Base-by-base conservation (phyloP, 208 protist species). In the Crithidia thermophila region DNA sequence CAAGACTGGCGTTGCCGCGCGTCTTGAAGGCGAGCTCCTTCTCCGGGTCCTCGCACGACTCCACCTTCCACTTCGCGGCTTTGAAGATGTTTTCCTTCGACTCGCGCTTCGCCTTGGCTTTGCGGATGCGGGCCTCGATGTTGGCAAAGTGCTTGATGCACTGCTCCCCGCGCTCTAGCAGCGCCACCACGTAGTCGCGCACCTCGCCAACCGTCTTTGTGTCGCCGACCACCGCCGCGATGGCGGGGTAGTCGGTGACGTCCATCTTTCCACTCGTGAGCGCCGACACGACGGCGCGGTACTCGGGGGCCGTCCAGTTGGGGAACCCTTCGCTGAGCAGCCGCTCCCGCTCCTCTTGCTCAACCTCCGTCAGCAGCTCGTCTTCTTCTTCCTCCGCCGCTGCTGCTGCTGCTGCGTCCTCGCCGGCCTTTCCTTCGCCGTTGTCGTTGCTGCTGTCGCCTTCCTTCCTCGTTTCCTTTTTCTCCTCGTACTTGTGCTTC, bases 31-130 rank as follows among this genome's bases (percentile, higher is more conserved):
- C 71, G 23, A 93, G 61, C 45, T 95, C 71, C 42, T 75, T 79
- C 64, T 92, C 87, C 13, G 85, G 86, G 33, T 76, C 55, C 4
- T 84, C 85, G 61, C 75, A 95, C 21, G 53, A 72, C 63, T 95
- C 87, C 65, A 95, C 86, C 70, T 95, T 95, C 85, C 85, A 93
- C 69, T 77, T 81, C 13, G 87, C 85, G 0, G 87, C 87, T 21
- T 72, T 87, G 46, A 93, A 64, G 11, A 75, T 28, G 51, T 87
- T 82, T 42, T 92, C 79, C 34, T 72, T 72, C 28, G 55, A 56
- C 10, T 71, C 58, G 10, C 74, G 74, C 65, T 79, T 77, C 49
- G 42, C 59, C 68, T 87, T 69, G 9, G 77, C 77, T 36, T 75
- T 81, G 3, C 59, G 55, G 25, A 95, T 90, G 33, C 84, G 76